Conservation (phyloP, 129 eudicot species). For the Heracleum sosnowskyi region DNA sequence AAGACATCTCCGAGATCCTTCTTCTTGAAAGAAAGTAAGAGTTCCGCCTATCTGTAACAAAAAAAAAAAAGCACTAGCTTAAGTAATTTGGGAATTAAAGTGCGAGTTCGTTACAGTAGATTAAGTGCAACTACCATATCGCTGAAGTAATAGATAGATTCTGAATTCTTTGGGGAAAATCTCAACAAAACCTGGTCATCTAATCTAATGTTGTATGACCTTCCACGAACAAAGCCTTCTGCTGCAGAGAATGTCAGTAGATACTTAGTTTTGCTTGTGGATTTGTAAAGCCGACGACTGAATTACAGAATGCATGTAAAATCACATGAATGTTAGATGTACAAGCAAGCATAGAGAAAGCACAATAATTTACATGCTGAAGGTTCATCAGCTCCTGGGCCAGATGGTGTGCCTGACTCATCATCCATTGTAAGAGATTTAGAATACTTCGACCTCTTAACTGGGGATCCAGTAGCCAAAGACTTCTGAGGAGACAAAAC, state of each 20-base stretch:
- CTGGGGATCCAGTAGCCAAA: slow-evolving; percentile 29
- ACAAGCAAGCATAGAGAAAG: slow-evolving; percentile 11
- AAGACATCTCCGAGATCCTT: slow-evolving; percentile 89
- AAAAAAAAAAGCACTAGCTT: slow-evolving; percentile 3
- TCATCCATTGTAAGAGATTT: slow-evolving; percentile 47
- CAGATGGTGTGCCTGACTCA: slow-evolving; percentile 41
- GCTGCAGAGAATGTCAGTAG: slow-evolving; percentile 76
- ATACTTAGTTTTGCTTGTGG: slow-evolving; percentile 42
- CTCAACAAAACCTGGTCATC: slow-evolving; percentile 93
- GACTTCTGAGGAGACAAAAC: slow-evolving; percentile 41
- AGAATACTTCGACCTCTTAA: slow-evolving; percentile 35
- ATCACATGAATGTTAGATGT: not conserved
- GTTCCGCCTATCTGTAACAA: slow-evolving; percentile 87
- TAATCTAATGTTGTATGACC: slow-evolving; percentile 93
- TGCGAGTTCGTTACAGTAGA: not conserved
- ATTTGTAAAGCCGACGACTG: not conserved
- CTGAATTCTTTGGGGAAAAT: slow-evolving; percentile 90
- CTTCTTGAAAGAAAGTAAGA: slow-evolving; percentile 90
- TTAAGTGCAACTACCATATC: slow-evolving; percentile 59
- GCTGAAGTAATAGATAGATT: slow-evolving; percentile 82
- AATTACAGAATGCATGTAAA: not conserved
- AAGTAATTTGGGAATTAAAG: not conserved
- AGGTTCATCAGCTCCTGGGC: slow-evolving; percentile 52
- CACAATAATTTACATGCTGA: slow-evolving; percentile 57
- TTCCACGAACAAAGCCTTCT: slow-evolving; percentile 93